Evolutionary conservation across 768 basidiomycete species (phyloP), one percentile per base, ranked within the genome.

Genomic region (Pholiota conissans): DNA sequence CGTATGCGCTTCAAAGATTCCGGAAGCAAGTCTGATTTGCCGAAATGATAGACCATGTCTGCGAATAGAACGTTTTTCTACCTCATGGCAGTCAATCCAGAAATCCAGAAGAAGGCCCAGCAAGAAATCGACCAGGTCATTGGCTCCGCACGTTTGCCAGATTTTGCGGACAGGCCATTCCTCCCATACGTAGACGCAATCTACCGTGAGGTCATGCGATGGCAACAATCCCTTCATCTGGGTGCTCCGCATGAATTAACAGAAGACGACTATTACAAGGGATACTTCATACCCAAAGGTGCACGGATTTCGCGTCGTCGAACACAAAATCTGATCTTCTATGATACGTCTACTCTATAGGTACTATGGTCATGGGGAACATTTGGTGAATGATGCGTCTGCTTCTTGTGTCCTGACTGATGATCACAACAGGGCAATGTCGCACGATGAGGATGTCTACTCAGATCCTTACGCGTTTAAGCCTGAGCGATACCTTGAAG

Each of bases 381-480:
- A 24, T 52, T 14, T 52, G 51, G 51, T 52, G 14, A 22, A 34
- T 37, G 34, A 7, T 6, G 9, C 16, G 32, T 28, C n/a, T 18
- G 3, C 10, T 50, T 3, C 1, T 22, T 2, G 26, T 8, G 24
- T 22, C 37, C 11, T 14, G 11, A 32, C 7, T 18, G 8, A 20
- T 10, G 9, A 14, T 11, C 22, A 18, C 3, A 8, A 16, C 8
- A 57, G 61, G 61, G 57, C 56, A 22, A 60, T 60, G 52, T 50
- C 65, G 58, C 73, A 71, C 30, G 73, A 76, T 57, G 67, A 71
- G 20, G 65, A 65, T 2, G 56, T 71, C 3, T 76, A 72, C 47
- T 68, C 68, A 1, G 67, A 75, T 30, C 73, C 75, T 1, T 59
- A 69, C 18, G 60, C 42, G 5, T 78, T 78, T 59, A 61, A 71